Evolutionary conservation across 169 alveolate species (phyloP), one percentile per base, ranked within the genome.

Genomic region (Besnoitia besnoiti): DNA sequence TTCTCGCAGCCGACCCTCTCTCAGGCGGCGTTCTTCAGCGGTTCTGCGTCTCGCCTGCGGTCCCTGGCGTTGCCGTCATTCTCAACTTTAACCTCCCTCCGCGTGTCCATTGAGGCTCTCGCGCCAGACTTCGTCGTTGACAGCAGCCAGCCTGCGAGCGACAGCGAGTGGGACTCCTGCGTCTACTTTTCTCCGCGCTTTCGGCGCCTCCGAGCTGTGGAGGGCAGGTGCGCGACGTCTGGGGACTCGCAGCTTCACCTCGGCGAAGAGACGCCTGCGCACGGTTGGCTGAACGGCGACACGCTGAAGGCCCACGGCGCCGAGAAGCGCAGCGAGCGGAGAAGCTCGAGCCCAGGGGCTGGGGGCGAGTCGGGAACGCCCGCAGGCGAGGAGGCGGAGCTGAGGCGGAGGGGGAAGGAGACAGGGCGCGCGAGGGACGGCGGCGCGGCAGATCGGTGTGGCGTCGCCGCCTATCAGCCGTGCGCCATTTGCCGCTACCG

Each of bases 401-500:
- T 0, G 44, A 19, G 80, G 44, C 12, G 44, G 80, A 16, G n/a
- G 44, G 24, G 46, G 44, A 21, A 67, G 40, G 76, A 24, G n/a
- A n/a, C n/a, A 61, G 10, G 19, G 76, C 37, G n/a, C 47, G 39
- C 47, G 80, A 19, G 46, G 80, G 80, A n/a, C 7, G 40, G n/a
- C 10, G 42, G 46, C 19, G 30, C 67, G 12, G n/a, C 7, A 49
- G 59, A 49, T 16, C n/a, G n/a, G 16, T 49, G 24, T 21, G 30
- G 24, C 27, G 30, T n/a, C 30, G 12, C 67, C 12, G n/a, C 30
- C 30, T 5, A 55, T 21, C 24, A 1, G 12, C 67, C 30, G 67
- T 55, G 91, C 24, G n/a, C 61, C 46, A 19, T 37, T 62, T 61
- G 85, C 40, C n/a, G 80, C n/a, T 35, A 8, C 47, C 82, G 82